Conservation (phyloP, 1,139 yeast genomes). For the Candida tropicalis region DNA sequence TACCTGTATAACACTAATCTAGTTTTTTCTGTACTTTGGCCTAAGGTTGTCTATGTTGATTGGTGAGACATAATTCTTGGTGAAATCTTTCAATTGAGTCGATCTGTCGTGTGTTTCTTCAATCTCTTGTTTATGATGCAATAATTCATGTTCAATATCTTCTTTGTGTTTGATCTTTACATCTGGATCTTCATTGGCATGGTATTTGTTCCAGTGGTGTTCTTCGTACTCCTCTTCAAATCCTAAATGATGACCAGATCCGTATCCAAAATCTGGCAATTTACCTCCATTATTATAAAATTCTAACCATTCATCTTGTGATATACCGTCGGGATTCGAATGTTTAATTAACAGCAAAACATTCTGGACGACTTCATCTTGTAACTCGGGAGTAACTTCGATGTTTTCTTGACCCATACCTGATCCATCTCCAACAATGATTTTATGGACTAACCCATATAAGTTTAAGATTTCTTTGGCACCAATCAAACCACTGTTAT, state of each 20-base stretch:
- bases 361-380: slow-evolving; percentile 56
- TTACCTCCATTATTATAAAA: slow-evolving; percentile 65
- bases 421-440: slow-evolving; percentile 83
- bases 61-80: slow-evolving; percentile 32
- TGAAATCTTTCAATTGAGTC: slow-evolving; percentile 42
- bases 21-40: slow-evolving; percentile 26
- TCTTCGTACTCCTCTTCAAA: slow-evolving; percentile 92
- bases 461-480: slow-evolving; percentile 70
- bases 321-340: slow-evolving; percentile 64
- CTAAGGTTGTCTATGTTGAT: slow-evolving; percentile 42
- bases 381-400: slow-evolving; percentile 47
- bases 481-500: slow-evolving; percentile 55
- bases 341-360: slow-evolving; percentile 65
- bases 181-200: slow-evolving; percentile 80
- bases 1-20: no score
- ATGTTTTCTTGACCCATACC: slow-evolving; percentile 74
- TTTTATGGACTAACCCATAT: slow-evolving; percentile 76
- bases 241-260: slow-evolving; percentile 97
- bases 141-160: slow-evolving; percentile 84
- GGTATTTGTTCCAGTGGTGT: slow-evolving; percentile 92
- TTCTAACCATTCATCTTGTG: slow-evolving; percentile 71
- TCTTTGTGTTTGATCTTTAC: slow-evolving; percentile 80
- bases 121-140: slow-evolving; percentile 85
- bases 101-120: slow-evolving; percentile 65
- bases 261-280: slow-evolving; percentile 91